A percentile compares a stretch with the other conserved stretches of the same genome.
Conservation (phyloP, 306 rosid species). For the Gillenia trifoliata region DNA sequence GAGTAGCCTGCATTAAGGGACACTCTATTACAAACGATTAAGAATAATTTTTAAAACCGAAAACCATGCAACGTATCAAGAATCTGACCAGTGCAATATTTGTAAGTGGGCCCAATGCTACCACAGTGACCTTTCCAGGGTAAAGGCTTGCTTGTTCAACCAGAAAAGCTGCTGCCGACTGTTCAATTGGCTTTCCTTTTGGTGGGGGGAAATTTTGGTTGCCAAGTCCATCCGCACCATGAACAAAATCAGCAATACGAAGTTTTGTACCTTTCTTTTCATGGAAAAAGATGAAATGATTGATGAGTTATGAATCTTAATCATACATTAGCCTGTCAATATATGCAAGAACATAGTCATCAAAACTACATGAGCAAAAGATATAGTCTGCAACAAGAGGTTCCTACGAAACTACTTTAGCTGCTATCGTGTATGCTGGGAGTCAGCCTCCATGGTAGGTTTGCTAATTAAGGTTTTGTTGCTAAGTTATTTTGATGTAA, state of each 20-base stretch:
- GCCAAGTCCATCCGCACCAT: slow-evolving; percentile 90
- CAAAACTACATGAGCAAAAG: not conserved
- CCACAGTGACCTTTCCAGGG: slow-evolving; percentile 79
- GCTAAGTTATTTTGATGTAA: not conserved
- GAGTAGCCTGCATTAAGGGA: slow-evolving; percentile 55
- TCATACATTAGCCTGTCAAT: not conserved
- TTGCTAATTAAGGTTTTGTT: not conserved
- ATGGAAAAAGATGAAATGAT: not conserved
- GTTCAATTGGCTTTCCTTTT: slow-evolving; percentile 64
- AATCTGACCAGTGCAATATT: slow-evolving; percentile 77
- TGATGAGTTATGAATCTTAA: not conserved
- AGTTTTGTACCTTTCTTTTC: slow-evolving; percentile 72
- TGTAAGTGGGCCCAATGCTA: slow-evolving; percentile 93
- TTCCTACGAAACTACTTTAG: not conserved
- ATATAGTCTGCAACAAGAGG: not conserved
- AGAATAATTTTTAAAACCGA: not conserved
- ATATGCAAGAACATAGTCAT: not conserved
- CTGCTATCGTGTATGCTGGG: not conserved
- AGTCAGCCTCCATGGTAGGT: not conserved
- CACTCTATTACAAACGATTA: not conserved
- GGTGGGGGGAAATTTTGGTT: slow-evolving; percentile 94
- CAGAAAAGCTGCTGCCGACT: slow-evolving; percentile 64
- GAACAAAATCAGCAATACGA: slow-evolving; percentile 86
- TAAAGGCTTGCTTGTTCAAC: slow-evolving; percentile 66
- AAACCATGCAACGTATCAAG: slow-evolving; percentile 10